phyloP scores from a whole-genome alignment of 2,329 filamentous ascomycete species.

The Fusarium phyllophilum region DNA sequence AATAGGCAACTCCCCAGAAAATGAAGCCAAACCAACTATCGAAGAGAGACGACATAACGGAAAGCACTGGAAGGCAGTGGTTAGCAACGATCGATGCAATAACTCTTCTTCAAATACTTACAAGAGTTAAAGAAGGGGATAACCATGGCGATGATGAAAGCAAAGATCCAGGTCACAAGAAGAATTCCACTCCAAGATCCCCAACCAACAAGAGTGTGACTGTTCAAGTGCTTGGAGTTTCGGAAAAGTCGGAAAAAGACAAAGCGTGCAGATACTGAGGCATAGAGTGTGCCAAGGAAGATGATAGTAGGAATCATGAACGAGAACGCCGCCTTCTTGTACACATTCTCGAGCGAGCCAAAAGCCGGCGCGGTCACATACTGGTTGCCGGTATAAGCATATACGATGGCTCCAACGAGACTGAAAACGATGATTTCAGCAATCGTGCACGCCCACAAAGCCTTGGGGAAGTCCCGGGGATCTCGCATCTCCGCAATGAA shows the following conservation, averaged over 20 bases:
- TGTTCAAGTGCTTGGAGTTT: slow-evolving; percentile 79
- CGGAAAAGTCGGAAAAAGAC: slow-evolving; percentile 91
- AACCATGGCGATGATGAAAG: slow-evolving; percentile 90
- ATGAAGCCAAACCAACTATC: slow-evolving; percentile 96
- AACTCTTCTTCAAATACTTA: slow-evolving; percentile 47
- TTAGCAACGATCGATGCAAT: slow-evolving; percentile 1
- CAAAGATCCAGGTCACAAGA: slow-evolving; percentile 77
- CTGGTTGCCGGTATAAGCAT: slow-evolving; percentile 88
- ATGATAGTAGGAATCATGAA: slow-evolving; percentile 97
- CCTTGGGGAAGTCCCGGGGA: slow-evolving; percentile 85
- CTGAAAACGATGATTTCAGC: slow-evolving; percentile 88
- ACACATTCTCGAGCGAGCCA: slow-evolving; percentile 80
- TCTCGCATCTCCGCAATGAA: slow-evolving; percentile 95
- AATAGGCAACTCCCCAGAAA: slow-evolving; percentile 88
- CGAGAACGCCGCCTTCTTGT: slow-evolving; percentile 89
- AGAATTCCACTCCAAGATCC: slow-evolving; percentile 80
- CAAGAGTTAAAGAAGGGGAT: slow-evolving; percentile 91
- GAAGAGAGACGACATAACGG: slow-evolving; percentile 86
- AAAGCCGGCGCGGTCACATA: slow-evolving; percentile 92
- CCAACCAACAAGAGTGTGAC: slow-evolving; percentile 87
- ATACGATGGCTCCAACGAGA: slow-evolving; percentile 82
- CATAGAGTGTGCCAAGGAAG: slow-evolving; percentile 90
- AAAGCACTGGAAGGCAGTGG: slow-evolving; percentile 58
- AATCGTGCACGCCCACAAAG: slow-evolving; percentile 89
- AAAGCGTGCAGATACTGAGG: slow-evolving; percentile 89